Evolutionary conservation across 1,284 basidiomycete species (phyloP).

Genomic region (Mycosarcoma maydis): DNA sequence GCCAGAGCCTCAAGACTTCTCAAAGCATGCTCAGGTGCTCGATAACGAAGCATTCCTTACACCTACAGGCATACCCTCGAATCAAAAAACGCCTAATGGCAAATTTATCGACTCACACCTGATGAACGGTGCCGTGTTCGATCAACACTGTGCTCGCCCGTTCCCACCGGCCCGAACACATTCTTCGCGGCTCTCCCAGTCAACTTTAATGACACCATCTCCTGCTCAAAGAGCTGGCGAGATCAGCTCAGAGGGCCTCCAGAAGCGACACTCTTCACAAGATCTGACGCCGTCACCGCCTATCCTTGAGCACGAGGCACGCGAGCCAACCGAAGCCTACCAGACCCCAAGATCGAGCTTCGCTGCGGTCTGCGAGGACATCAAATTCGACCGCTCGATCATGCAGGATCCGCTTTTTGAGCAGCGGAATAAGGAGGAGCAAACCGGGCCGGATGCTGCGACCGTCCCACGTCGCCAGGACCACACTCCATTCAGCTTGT

Average conservation of each 20-base stretch:
- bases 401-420: neutral
- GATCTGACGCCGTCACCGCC: conserved; percentile 19
- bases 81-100: conserved; percentile 3
- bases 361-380: conserved; percentile 20
- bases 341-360: conserved; percentile 26
- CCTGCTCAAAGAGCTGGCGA: neutral
- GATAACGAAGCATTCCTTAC: neutral
- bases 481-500: conserved; percentile 72
- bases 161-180: conserved; percentile 10
- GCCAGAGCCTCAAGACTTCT: neutral
- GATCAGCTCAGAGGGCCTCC: neutral
- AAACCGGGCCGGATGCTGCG: neutral
- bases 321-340: conserved; percentile 19
- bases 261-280: neutral
- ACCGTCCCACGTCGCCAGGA: conserved; percentile 4
- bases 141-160: conserved; percentile 6
- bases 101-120: neutral
- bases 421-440: neutral
- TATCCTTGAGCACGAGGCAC: conserved; percentile 7
- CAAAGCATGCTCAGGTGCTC: neutral
- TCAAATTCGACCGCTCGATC: neutral
- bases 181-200: neutral
- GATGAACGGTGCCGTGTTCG: neutral
- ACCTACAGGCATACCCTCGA: neutral
- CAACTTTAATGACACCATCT: neutral